A percentile compares a stretch with the other conserved stretches of the same genome.
These are phyloP conservation scores for Thalassiosira mediterranea DNA, from an alignment of 352 stramenopile genomes.

Conservation along the genomic window DNA sequence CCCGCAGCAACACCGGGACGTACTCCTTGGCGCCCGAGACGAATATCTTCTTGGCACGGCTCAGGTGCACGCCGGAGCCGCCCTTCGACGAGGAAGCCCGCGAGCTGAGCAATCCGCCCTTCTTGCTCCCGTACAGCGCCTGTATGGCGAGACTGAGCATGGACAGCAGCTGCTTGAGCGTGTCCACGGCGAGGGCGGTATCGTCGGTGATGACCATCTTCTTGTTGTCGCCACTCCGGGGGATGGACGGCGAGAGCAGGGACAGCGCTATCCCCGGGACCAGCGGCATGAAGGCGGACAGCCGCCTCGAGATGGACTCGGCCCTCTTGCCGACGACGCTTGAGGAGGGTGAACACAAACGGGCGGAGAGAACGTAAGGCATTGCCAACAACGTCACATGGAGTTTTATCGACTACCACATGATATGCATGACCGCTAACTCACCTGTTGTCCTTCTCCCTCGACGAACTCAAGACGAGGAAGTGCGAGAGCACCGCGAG, in stretches of 20 bases:
- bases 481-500: conserved; percentile 49
- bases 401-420: neutral
- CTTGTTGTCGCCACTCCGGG: conserved; percentile 18
- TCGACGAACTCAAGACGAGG: conserved; percentile 52
- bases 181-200: conserved; percentile 33
- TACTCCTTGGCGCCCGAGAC: conserved; percentile 75
- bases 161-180: conserved; percentile 60
- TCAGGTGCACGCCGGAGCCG: conserved; percentile 19
- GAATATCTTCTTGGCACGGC: conserved; percentile 52
- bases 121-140: conserved; percentile 75
- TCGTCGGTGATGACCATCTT: conserved; percentile 36
- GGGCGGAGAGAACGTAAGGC: neutral
- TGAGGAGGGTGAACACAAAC: neutral
- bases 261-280: conserved; percentile 75
- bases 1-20: conserved; percentile 64
- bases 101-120: conserved; percentile 58
- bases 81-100: conserved; percentile 31
- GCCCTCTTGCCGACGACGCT: conserved; percentile 38
- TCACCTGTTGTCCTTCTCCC: conserved; percentile 52
- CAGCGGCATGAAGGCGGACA: conserved; percentile 78
- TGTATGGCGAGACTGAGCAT: conserved; percentile 75
- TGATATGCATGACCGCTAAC: neutral
- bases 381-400: too few relatives aligned
- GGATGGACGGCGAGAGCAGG: conserved; percentile 54
- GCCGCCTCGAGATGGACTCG: conserved; percentile 57